Base-by-base conservation (phyloP, 2,329 filamentous ascomycete genomes). In the Trichophyton verrucosum region DNA sequence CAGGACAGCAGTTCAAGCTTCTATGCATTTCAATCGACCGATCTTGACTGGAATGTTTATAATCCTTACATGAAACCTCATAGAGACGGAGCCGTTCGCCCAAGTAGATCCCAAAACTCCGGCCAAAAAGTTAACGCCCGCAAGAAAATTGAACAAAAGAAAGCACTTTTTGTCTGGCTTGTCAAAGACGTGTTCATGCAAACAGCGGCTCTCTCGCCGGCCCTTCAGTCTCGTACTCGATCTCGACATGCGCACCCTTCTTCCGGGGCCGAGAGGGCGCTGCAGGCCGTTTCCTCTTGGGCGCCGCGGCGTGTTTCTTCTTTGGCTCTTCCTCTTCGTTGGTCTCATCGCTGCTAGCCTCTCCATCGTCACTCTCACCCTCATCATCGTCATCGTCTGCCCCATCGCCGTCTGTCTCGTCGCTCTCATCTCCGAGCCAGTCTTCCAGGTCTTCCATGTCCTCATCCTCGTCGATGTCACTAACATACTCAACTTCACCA, bases 401-500 rank as follows among this genome's bases (percentile, higher is more conserved):
- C 36, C 75, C 76, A 42, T 74, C 71, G 36, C 74, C 75, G 60
- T 73, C 76, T 42, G 77, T 78, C 58, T 79, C 80, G 0, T 74
- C 79, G 62, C 81, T 83, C 61, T 82, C 87, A 63, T 85, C 89
- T 67, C 86, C 91, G 57, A 96, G 80, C 92, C 92, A 97, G 70
- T 97, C 92, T 74, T 97, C 89, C 60, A 97, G 96, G 72, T 97
- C 92, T 74, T 96, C 89, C 58, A 97, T 82, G 70, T 91, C 88
- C 20, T 89, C 77, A 66, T 83, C 82, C 63, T 82, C 90, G 55
- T 91, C 91, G 61, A 95, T 77, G 72, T 96, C 94, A 70, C 88
- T 92, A 62, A 97, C 89, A 69, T 96, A 97, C 77, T 97, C 91
- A 55, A 97, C 87, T 63, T 87, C 82, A 53, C 85, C 88, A 62